Evolutionary conservation across 176 grass and related monocot species (phyloP).

Genomic region (Tillandsia fasciculata): DNA sequence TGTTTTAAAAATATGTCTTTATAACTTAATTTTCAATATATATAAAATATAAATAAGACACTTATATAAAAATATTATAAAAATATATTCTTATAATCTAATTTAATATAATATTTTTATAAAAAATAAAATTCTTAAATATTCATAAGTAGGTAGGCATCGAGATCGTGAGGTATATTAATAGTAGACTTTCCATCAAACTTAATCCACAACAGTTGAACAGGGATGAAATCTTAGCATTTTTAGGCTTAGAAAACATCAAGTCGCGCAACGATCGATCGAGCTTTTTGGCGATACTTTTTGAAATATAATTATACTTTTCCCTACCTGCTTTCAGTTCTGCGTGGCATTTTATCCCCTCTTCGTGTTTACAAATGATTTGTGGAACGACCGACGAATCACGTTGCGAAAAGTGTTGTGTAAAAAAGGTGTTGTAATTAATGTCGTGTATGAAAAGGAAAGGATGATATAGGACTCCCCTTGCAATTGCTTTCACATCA

Average conservation of each 20-base stretch:
- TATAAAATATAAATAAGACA: no score
- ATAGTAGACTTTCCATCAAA: background rate
- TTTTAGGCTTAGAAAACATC: background rate
- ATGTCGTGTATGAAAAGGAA: background rate
- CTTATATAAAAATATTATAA: no score
- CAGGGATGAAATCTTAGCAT: background rate
- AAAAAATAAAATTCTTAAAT: no score
- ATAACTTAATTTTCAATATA: no score
- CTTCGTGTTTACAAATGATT: constrained; percentile 35
- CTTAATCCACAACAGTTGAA: background rate
- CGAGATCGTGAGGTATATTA: background rate
- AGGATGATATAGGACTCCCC: background rate
- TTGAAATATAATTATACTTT: constrained; percentile 4
- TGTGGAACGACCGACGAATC: constrained; percentile 29
- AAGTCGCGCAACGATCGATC: background rate
- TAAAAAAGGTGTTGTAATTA: background rate
- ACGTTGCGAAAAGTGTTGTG: constrained; percentile 42
- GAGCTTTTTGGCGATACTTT: background rate
- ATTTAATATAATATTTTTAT: no score
- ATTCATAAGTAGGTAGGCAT: background rate
- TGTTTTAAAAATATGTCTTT: no score
- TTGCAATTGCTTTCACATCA: background rate
- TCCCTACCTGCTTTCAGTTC: constrained; percentile 23
- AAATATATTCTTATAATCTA: no score
- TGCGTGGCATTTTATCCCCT: constrained; percentile 27